Evolutionary conservation across 2,329 filamentous ascomycete species (phyloP), one percentile per base, ranked within the genome.

Genomic region (Trichoderma atrobrunneum): DNA sequence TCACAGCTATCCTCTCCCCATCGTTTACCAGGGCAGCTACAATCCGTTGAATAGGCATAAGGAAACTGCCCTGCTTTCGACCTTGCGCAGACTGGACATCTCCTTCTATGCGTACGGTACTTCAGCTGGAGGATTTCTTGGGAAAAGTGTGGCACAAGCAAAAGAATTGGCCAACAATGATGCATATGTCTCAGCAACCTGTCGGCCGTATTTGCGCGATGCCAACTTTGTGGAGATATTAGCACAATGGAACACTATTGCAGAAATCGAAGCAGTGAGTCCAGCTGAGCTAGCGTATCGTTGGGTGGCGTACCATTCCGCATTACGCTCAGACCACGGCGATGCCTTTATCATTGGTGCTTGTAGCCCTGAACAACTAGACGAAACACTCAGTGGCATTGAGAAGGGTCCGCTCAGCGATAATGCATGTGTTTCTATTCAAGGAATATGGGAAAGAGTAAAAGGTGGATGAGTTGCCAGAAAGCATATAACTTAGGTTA

Each of bases 71-170:
- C 61, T 74, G 3, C 39, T 74, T 24, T 59, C 51, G 34, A 73
- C 72, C 18, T 68, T 74, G 36, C 72, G 73, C 14, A 67, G 36
- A 51, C 48, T 74, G n/a, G 57, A 69, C 16, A 73, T 74, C 26
- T 72, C 72, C n/a, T 73, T 74, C 48, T 73, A 74, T 64, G 73
- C 72, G n/a, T 74, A 73, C 51, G 69, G 73, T 34, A 65, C 73
- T 24, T 73, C 73, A 39, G 73, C 73, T 26, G 72, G 73, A 26
- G 73, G 73, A 24, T 74, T 74, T 61, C 69, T 74, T n/a, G 65
- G 72, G 28, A 74, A 74, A 48, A 73, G 57, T 24, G 72, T 63
- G 70, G 69, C 69, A 30, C 72, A 72, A 59, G 73, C 65, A 32
- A 61, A 62, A 26, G 43, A 69, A 32, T 56, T 74, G 72, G 59